Evolutionary conservation across 225 moss, liverwort and hornwort species (phyloP).

Genomic region (Polytrichum commune): DNA sequence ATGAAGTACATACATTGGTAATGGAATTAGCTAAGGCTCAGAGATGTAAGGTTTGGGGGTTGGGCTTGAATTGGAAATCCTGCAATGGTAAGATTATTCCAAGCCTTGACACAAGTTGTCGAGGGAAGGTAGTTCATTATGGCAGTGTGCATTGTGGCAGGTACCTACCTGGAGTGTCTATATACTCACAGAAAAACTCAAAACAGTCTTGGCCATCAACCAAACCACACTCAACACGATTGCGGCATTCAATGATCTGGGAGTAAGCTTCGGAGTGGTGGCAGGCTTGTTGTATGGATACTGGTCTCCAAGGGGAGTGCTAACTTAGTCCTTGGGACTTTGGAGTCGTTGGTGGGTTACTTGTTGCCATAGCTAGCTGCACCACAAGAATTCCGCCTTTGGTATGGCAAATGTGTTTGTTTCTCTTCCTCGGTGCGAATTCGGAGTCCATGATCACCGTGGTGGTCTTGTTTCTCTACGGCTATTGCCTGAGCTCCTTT

Average conservation of each 20-base stretch:
- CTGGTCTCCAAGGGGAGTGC: constrained; percentile 35
- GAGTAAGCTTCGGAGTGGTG: constrained; percentile 41
- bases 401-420: constrained; percentile 34
- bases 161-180: constrained; percentile 47
- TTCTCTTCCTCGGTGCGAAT: constrained; percentile 4
- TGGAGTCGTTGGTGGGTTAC: constrained; percentile 33
- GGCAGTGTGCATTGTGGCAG: constrained; percentile 45
- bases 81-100: too few relatives aligned
- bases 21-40: too few relatives aligned
- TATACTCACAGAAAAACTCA: constrained; percentile 49
- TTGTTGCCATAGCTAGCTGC: constrained; percentile 43
- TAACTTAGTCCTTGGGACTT: constrained; percentile 38
- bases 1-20: too few relatives aligned
- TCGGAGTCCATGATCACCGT: constrained; percentile 2
- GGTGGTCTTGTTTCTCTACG: constrained; percentile 2
- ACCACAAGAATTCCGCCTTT: constrained; percentile 36
- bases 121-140: constrained; percentile 40
- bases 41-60: too few relatives aligned
- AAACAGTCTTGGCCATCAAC: constrained; percentile 38
- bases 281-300: constrained; percentile 37
- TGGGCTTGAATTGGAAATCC: too few relatives aligned
- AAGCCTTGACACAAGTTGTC: background rate
- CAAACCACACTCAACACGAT: constrained; percentile 37
- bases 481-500: background rate
- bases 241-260: constrained; percentile 49